Evolutionary conservation across 2,329 filamentous ascomycete genomes (phyloP).

Genomic region (Fusarium graminum): DNA sequence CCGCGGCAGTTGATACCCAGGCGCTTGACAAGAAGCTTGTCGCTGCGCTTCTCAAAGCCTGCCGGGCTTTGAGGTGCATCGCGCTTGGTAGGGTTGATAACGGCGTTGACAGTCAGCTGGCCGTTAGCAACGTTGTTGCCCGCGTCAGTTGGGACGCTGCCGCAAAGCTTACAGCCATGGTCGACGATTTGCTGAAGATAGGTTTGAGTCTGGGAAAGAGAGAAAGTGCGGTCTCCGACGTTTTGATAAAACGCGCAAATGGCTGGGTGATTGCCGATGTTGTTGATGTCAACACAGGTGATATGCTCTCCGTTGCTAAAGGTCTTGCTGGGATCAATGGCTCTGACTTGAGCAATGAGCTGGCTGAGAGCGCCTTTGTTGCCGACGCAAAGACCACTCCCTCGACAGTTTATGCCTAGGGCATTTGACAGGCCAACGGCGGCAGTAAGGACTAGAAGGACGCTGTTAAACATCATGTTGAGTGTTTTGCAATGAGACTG

Average conservation of each 20-base stretch:
- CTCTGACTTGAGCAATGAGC: neutral
- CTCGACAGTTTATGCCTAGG: slow-evolving; percentile 13
- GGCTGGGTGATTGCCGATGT: slow-evolving; percentile 1
- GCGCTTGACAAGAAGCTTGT: neutral
- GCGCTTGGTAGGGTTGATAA: neutral
- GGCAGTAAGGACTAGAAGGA: neutral
- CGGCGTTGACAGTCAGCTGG: slow-evolving; percentile 6
- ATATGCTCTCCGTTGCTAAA: neutral
- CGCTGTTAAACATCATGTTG: neutral
- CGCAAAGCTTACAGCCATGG: slow-evolving; percentile 5
- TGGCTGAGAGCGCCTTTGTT: slow-evolving; percentile 5
- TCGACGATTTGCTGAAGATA: slow-evolving; percentile 6
- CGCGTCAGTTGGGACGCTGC: neutral
- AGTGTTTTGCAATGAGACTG: neutral
- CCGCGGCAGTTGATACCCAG: slow-evolving; percentile 11
- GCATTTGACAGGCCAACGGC: neutral
- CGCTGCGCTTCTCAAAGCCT: neutral
- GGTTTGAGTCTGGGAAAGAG: neutral
- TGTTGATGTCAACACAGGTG: slow-evolving; percentile 1
- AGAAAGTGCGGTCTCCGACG: neutral
- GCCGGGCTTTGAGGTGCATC: neutral
- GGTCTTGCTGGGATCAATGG: slow-evolving; percentile 8
- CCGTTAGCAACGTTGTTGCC: slow-evolving; percentile 5
- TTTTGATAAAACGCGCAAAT: slow-evolving; percentile 6
- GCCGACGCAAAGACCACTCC: slow-evolving; percentile 6